Base-by-base conservation (phyloP, 1,139 yeast species). In the Spathaspora jeffriesii region DNA sequence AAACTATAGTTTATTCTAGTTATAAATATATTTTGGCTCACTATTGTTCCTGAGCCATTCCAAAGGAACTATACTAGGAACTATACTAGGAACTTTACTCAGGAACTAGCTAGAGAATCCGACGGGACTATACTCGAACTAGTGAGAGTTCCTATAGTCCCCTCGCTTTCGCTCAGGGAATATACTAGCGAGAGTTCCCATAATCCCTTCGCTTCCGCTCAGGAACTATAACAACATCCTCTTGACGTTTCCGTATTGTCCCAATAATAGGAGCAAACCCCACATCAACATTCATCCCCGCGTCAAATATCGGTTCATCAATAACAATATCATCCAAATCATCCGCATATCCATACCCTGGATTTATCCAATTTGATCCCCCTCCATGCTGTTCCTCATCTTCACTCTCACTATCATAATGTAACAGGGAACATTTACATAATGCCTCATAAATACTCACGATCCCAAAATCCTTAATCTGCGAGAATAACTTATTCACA, bases 271-370 rank as follows among this genome's bases (percentile, higher is more conserved):
- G 63, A 8, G 68, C 71, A 49, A 57, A 67, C 18, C 76, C 78
- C n/a, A 75, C 63, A 45, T 73, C 75, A 21, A 75, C 77, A 47
- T 68, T 57, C 79, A 75, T 74, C 1, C 77, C 79, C 1, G 79
- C 79, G 15, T 56, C 67, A 4, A 54, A 60, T 3, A 52, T 57
- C 5, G 51, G 52, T 11, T 53, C 63, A 5, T 54, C 55, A 5
- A 53, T 55, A 28, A 56, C 70, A 30, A 67, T 54, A 50, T 68
- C 78, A 52, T 71, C 78, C 36, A 69, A 57, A 52, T 70, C 78
- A 53, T 73, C 78, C 5, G 76, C 78, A 47, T 65, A 59, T 8
- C 13, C 78, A 23, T 49, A 48, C 11, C 52, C 42, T n/a, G 68
- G 68, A 2, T 62, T 48, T 31, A 58, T 64, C 31, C 63, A 48